Evolutionary conservation across 129 eudicot genomes (phyloP).

Genomic region (Cynara cardunculus): DNA sequence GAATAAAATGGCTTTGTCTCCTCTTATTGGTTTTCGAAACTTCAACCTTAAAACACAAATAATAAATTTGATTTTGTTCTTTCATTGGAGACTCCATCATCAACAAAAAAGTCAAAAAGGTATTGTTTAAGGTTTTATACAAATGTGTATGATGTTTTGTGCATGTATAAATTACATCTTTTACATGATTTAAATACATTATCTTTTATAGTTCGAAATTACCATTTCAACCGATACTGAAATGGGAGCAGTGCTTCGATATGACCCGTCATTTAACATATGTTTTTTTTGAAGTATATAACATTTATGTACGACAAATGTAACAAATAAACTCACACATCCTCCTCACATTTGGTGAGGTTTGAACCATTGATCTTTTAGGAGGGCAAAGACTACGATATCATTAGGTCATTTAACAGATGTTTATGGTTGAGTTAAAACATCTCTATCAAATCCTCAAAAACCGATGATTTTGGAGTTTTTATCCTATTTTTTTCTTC

Average conservation of each 20-base stretch:
- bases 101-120: neutral
- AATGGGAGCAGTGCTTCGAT: too few species aligned
- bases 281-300: too few species aligned
- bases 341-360: too few species aligned
- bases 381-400: too few species aligned
- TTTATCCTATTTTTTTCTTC: neutral
- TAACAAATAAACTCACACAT: too few species aligned
- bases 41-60: neutral
- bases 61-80: neutral
- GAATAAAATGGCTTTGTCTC: neutral
- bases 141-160: neutral
- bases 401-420: too few species aligned
- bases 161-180: neutral
- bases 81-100: neutral
- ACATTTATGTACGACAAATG: too few species aligned
- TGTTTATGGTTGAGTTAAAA: neutral
- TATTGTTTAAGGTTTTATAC: neutral
- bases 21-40: neutral
- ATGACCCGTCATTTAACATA: too few species aligned
- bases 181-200: neutral
- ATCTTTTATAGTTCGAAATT: too few species aligned
- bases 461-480: neutral
- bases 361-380: too few species aligned
- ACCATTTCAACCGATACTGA: too few species aligned
- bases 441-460: too few species aligned